Evolutionary conservation across 1,284 basidiomycete species (phyloP), one percentile per base, ranked within the genome.

Genomic region (Lentinus polychrous): DNA sequence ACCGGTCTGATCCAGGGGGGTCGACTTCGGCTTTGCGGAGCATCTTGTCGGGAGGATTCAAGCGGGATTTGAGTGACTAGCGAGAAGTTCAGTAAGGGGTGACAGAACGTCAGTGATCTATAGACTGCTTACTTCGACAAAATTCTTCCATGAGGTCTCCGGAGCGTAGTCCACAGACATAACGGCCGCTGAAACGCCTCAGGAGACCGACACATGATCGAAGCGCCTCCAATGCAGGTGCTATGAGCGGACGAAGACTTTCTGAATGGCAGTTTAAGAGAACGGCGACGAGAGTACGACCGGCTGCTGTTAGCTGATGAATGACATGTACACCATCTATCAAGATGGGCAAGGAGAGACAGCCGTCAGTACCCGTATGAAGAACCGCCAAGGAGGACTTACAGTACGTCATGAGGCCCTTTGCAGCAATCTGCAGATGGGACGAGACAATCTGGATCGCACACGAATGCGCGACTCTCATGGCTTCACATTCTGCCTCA

Each of bases 331-430:
- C 91, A 3, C 91, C 91, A 63, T 91, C 89, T 92, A 56, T 12
- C 23, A 14, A 12, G 22, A 45, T 48, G n/a, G n/a, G n/a, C n/a
- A n/a, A n/a, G n/a, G n/a, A n/a, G n/a, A 27, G 27, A 27, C 27
- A 27, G 10, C 27, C 32, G 3, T 31, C 12, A 12, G 47, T n/a
- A 49, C 8, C 8, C 42, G 36, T 14, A 50, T 32, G 18, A 34
- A 50, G 48, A 36, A 50, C 45, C 59, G 38, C 5, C 27, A 51
- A 22, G 37, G 15, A 17, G 46, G 31, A 74, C 88, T 67, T 58
- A 91, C 87, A 94, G 62, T 93, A 94, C 6, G 91, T 93, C 91
- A 94, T 93, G 60, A 94, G 68, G 12, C 91, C 91, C 61, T 91
- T 86, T 62, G 83, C 81, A 20, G 88, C 89, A 48, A 93, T 81